A percentile compares a stretch with the other conserved stretches of the same genome.
phyloP scores from a whole-genome alignment of 352 stramenopile species.

The Phytophthora pisi region DNA sequence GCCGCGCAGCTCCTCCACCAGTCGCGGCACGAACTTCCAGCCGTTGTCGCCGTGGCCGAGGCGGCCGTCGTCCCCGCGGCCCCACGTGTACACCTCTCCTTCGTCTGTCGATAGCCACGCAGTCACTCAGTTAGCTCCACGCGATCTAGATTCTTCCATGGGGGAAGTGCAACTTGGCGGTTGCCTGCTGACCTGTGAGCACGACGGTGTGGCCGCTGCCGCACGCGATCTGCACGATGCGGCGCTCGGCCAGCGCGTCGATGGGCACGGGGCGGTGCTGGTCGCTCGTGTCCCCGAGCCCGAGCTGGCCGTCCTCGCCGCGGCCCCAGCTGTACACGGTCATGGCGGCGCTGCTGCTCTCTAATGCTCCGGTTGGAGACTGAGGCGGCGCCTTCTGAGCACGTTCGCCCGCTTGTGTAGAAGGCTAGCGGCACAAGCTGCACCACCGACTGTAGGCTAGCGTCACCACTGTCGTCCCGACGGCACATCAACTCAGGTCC shows the following conservation, averaged over 20 bases:
- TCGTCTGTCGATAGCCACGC: slow-evolving; percentile 43
- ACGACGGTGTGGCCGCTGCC: slow-evolving; percentile 90
- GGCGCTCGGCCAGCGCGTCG: slow-evolving; percentile 81
- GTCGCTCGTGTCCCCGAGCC: slow-evolving; percentile 87
- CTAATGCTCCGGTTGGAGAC: slow-evolving; percentile 10
- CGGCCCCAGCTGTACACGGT: slow-evolving; percentile 90
- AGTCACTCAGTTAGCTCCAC: no score
- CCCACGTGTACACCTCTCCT: slow-evolving; percentile 91
- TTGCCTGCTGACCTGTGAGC: slow-evolving; percentile 54
- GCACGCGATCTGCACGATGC: slow-evolving; percentile 89
- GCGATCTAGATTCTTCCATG: slow-evolving; percentile 5
- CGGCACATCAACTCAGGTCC: slow-evolving; percentile 13
- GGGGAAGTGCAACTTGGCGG: not conserved
- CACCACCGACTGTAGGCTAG: not conserved
- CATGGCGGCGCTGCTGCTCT: slow-evolving; percentile 20
- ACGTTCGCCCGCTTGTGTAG: not conserved
- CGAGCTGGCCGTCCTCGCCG: slow-evolving; percentile 87
- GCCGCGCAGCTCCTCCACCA: slow-evolving; percentile 91
- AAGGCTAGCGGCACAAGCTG: not conserved
- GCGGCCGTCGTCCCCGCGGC: slow-evolving; percentile 86
- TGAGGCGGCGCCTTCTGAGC: slow-evolving; percentile 10
- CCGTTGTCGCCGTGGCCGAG: slow-evolving; percentile 94
- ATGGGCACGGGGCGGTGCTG: slow-evolving; percentile 85
- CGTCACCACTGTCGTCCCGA: not conserved
- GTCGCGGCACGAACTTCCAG: slow-evolving; percentile 97